phyloP scores from a whole-genome alignment of 345 rosid genomes.

The Gynandropsis gynandra region DNA sequence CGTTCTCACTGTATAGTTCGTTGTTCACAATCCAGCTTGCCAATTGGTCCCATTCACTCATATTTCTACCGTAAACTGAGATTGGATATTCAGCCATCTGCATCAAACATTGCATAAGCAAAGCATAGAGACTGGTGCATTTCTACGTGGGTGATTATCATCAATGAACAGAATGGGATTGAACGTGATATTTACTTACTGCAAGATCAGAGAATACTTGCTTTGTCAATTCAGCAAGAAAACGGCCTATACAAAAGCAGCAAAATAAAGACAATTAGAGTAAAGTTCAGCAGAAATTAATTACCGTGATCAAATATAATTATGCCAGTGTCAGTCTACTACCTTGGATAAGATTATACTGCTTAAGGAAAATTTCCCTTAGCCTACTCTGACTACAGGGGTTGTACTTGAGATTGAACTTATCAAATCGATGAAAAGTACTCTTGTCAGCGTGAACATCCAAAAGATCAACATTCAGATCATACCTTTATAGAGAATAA shows the following conservation, averaged over 20 bases:
- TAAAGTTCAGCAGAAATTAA: too few relatives aligned
- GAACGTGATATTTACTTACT: slow-evolving; percentile 99
- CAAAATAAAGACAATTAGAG: too few relatives aligned
- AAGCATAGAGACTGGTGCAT: slow-evolving; percentile 3
- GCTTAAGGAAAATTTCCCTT: slow-evolving; percentile 98
- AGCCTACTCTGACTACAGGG: slow-evolving; percentile 99
- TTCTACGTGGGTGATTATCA: background rate
- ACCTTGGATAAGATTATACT: slow-evolving; percentile 99
- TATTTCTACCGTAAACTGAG: slow-evolving; percentile 96
- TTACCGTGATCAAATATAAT: too few relatives aligned
- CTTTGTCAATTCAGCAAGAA: slow-evolving; percentile 88
- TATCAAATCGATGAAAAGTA: too few relatives aligned
- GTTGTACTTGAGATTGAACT: slow-evolving; percentile 95
- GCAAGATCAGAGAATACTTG: slow-evolving; percentile 86
- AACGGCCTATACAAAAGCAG: slow-evolving; percentile 62
- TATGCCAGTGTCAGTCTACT: too few relatives aligned
- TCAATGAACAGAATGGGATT: slow-evolving; percentile 4
- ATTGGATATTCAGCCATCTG: slow-evolving; percentile 99
- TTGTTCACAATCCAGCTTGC: slow-evolving; percentile 99
- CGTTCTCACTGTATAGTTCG: slow-evolving; percentile 90
- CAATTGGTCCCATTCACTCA: slow-evolving; percentile 98
- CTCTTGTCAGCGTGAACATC: slow-evolving; percentile 99
- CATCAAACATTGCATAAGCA: too few relatives aligned
- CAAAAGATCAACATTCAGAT: slow-evolving; percentile 91
- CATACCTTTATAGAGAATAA: slow-evolving; percentile 52